Conservation (phyloP, 495 filamentous ascomycete species). For the Letharia lupina region DNA sequence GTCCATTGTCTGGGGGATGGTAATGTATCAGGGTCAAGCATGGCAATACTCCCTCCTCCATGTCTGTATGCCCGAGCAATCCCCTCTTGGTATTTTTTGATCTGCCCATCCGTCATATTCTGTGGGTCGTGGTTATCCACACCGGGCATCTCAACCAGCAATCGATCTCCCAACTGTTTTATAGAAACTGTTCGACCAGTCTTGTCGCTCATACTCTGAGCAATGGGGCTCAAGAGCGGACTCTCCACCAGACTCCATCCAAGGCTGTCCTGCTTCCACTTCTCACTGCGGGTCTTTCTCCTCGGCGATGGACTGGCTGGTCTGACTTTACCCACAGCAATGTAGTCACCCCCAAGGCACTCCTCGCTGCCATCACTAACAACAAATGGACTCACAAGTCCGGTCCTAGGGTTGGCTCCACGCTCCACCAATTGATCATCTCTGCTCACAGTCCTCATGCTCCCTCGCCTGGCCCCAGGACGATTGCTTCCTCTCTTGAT, state of each 20-base stretch:
- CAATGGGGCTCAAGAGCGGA: constrained; percentile 29
- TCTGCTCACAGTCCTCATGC: constrained; percentile 18
- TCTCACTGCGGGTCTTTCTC: constrained; percentile 26
- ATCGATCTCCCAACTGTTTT: constrained; percentile 39
- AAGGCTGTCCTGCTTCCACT: constrained; percentile 23
- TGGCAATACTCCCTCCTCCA: constrained; percentile 23
- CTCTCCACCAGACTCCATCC: constrained; percentile 25
- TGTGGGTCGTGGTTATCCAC: constrained; percentile 40
- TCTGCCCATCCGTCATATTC: constrained; percentile 35
- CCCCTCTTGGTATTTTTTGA: constrained; percentile 36
- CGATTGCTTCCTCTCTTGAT: not conserved
- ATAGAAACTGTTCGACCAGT: constrained; percentile 32
- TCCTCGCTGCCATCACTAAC: constrained; percentile 21
- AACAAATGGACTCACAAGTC: constrained; percentile 28
- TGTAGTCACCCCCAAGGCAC: constrained; percentile 18
- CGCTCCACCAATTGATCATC: constrained; percentile 24
- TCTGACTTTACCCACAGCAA: constrained; percentile 11
- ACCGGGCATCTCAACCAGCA: constrained; percentile 42
- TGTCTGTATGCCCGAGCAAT: constrained; percentile 31
- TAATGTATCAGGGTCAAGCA: constrained; percentile 31
- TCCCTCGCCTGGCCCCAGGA: not conserved
- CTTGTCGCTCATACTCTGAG: constrained; percentile 6
- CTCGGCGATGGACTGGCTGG: constrained; percentile 9
- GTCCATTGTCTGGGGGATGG: constrained; percentile 32
- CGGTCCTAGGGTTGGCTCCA: constrained; percentile 29